phyloP scores from a whole-genome alignment of 2,329 filamentous ascomycete genomes.

The Septoria linicola region DNA sequence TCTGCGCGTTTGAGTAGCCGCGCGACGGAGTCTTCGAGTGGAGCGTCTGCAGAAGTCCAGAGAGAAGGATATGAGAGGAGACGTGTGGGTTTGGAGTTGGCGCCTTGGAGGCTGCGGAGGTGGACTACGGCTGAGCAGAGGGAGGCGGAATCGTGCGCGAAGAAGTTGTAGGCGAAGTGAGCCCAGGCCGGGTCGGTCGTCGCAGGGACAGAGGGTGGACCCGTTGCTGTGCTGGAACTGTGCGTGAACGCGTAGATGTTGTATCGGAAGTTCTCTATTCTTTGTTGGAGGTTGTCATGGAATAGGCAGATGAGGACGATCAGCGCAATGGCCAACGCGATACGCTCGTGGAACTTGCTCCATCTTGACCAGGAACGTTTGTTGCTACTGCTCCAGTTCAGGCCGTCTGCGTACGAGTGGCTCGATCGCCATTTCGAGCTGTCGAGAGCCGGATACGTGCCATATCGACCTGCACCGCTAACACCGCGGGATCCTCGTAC shows the following conservation, averaged over 20 bases:
- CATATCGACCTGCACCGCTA: neutral
- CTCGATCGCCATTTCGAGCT: slow-evolving; percentile 4
- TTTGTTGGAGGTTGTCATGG: slow-evolving; percentile 2
- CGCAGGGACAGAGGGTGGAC: neutral
- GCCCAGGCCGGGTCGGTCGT: slow-evolving; percentile 17
- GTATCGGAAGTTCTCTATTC: slow-evolving; percentile 2
- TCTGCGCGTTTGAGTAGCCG: slow-evolving; percentile 50
- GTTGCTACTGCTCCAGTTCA: neutral
- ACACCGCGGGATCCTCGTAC: neutral
- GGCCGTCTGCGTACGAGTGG: neutral
- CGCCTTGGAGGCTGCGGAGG: slow-evolving; percentile 42
- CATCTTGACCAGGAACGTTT: slow-evolving; percentile 3
- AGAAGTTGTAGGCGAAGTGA: slow-evolving; percentile 46
- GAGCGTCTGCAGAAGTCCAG: slow-evolving; percentile 26
- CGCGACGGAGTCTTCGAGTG: slow-evolving; percentile 23
- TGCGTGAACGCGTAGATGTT: neutral
- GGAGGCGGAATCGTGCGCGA: slow-evolving; percentile 44
- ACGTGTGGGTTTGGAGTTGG: slow-evolving; percentile 44
- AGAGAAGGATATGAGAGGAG: slow-evolving; percentile 46
- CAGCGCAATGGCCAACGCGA: slow-evolving; percentile 2
- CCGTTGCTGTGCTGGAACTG: neutral
- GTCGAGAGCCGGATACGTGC: slow-evolving; percentile 4
- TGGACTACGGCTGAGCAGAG: slow-evolving; percentile 48
- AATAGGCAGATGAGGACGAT: slow-evolving; percentile 3
- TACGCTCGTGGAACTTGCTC: slow-evolving; percentile 10